Base-by-base conservation (phyloP, 2,329 filamentous ascomycete genomes). In the Talaromyces verruculosus region DNA sequence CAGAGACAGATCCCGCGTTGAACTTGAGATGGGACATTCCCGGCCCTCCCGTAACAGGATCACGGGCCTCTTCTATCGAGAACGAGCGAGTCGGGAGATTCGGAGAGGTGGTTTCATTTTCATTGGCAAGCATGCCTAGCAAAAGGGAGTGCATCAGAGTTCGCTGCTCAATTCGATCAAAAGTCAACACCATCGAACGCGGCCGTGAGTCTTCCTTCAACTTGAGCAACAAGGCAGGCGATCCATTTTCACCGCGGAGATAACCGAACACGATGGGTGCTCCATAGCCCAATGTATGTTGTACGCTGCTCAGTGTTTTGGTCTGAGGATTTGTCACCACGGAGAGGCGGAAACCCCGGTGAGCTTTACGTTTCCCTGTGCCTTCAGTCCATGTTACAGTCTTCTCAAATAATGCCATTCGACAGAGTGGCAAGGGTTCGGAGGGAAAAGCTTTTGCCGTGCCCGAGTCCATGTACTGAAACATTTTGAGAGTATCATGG, bases 401-500 rank as follows among this genome's bases (percentile, higher is more conserved):
- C 70, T 85, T 89, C 74, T 96, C 91, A 72, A 94, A 96, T 3
- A 97, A 75, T 7, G 88, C 86, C 33, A 95, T 79, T 47, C 89
- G 88, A 75, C 92, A 96, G 49, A 87, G 84, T 43, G 86, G 83
- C 5, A 93, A 84, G 5, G 89, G 84, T 28, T 96, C 92, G 57
- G 88, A 84, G 5, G 92, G 91, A 74, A 97, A 97, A 1, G 86
- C 84, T 66, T 88, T 85, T 15, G 89, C 90, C 84, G n/a, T 87
- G 82, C 70, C 87, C 1, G 88, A 84, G 72, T 96, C 92, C 72
- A 92, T 89, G 74, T 94, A 95, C 72, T 94, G 91, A 69, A 96
- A 92, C 30, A 89, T 86, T 53, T 87, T 87, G 8, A 97, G 80
- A 1, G 86, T 88, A 7, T 87, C 84, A 71, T 89, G 87, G 74